phyloP scores from a whole-genome alignment of 139 green algal species.

The Microglena sp. region DNA sequence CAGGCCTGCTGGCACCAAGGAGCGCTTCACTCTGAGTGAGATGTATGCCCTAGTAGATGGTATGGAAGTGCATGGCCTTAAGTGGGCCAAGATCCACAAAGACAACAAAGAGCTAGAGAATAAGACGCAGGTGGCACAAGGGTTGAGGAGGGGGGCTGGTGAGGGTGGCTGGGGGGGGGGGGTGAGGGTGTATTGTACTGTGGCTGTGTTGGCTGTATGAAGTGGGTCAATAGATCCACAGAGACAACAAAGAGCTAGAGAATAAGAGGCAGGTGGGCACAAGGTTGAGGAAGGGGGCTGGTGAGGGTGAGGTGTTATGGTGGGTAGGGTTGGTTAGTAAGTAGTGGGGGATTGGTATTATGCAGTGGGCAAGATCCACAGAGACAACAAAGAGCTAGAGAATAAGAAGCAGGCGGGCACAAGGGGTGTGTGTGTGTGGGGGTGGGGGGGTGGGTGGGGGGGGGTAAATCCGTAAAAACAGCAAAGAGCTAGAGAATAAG shows the following conservation, averaged over 20 bases:
- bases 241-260: not conserved
- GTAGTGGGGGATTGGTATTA: no score
- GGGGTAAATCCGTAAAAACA: no score
- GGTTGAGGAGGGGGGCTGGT: no score
- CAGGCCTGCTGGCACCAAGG: slow-evolving; percentile 5
- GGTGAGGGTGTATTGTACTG: no score
- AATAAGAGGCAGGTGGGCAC: not conserved
- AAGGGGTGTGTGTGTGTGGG: no score
- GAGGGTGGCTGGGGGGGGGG: not conserved
- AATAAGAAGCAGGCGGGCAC: no score
- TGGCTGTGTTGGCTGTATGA: no score
- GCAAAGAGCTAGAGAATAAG: not conserved
- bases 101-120: not conserved
- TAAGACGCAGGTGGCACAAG: not conserved
- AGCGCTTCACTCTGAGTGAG: slow-evolving; percentile 13
- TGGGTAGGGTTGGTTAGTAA: no score
- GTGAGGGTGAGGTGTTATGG: no score
- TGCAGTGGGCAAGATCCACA: slow-evolving; percentile 14
- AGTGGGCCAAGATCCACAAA: slow-evolving; percentile 15
- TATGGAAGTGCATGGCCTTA: slow-evolving; percentile 16
- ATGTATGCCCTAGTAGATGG: slow-evolving; percentile 15
- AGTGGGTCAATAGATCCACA: slow-evolving; percentile 1
- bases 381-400: no score
- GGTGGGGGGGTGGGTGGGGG: no score
- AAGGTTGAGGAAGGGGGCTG: no score